Base-by-base conservation (phyloP, 306 rosid species). In the Cucumis cinereus region DNA sequence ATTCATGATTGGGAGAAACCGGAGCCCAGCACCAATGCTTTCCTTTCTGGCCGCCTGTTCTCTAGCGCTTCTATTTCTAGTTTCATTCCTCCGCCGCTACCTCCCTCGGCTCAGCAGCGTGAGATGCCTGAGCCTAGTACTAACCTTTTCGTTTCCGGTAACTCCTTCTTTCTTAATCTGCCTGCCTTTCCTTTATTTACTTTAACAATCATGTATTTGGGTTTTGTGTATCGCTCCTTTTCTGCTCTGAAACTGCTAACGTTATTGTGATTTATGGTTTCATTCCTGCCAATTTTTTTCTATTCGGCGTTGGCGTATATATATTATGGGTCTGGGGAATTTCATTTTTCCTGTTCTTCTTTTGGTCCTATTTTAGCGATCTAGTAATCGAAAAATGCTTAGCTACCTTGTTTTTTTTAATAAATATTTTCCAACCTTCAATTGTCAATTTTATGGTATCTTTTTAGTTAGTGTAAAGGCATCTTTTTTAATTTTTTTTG, bases 101-200 rank as follows among this genome's bases (percentile, higher is more conserved):
- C 87, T 3, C 77, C 78, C 16, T 60, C 86, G 11, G 43, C 85
- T 17, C 63, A 82, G 73, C 81, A 81, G 54, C 87, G 94, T 15
- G 86, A 85, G 75, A 60, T 30, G 86, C 88, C 92, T n/a, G 94
- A 90, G 6, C 98, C 98, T 57, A 87, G 78, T 81, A 82, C 90
- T 83, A 92, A 87, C 78, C 98, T 92, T 87, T 92, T 92, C 82
- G 96, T 92, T 83, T 92, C 98, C 15, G 96, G 98, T 86, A 26
- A n/a, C 64, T 59, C 41, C 19, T 23, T 59, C 54, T 17, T 49
- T 75, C 40, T 24, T 38, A 26, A 14, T 67, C 54, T 22, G 2
- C 14, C 3, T 13, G 6, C 12, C 55, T 47, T 26, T 7, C 28
- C 26, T 63, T 61, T 74, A 23, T 68, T 76, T 52, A 47, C 50